Evolutionary conservation across 2,329 filamentous ascomycete genomes (phyloP), one percentile per base, ranked within the genome.

Genomic region (Pseudogymnoascus verrucosus): DNA sequence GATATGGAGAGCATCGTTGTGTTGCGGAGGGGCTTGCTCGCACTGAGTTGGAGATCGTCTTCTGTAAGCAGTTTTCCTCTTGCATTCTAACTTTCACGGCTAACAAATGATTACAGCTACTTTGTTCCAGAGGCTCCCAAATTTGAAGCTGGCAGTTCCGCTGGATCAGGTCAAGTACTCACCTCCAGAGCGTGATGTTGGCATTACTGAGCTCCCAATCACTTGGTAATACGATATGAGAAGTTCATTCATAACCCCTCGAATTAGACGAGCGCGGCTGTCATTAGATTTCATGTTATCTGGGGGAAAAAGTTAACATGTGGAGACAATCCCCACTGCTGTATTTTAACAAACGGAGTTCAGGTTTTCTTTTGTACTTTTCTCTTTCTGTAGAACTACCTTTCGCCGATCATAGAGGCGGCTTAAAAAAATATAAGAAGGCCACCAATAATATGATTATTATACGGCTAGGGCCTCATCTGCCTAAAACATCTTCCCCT

Each of bases 1-100:
- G 79, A 0, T 81, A 75, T 66, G 79, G 79, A 1, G 72, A 75
- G 12, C 79, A 81, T 67, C 71, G 78, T 10, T 81, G 80, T 68
- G 72, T 80, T 23, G 79, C 78, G 4, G 79, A 81, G 67, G 71
- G 72, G 44, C 69, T 81, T 8, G 76, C 79, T 3, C 74, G 75
- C 60, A 71, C 74, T 0, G 79, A 81, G 67, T 68, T 81, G 61
- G 74, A 74, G 57, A 71, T 74, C 64, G 78, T 78, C 1, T 81
- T 81, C 68, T 69, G 76, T 78, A 66, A 73, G 76, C 71, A 51
- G 1, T 57, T 8, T 31, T 21, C 26, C 21, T 8, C 14, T 5
- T 34, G 31, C 16, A 36, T 62, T 42, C 51, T 31, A 21, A 5
- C 21, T 19, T 64, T 10, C 19, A 10, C 21, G 11, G 5, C 19